phyloP scores from a whole-genome alignment of 2,329 filamentous ascomycete genomes.

The Aspergillus neoniger region DNA sequence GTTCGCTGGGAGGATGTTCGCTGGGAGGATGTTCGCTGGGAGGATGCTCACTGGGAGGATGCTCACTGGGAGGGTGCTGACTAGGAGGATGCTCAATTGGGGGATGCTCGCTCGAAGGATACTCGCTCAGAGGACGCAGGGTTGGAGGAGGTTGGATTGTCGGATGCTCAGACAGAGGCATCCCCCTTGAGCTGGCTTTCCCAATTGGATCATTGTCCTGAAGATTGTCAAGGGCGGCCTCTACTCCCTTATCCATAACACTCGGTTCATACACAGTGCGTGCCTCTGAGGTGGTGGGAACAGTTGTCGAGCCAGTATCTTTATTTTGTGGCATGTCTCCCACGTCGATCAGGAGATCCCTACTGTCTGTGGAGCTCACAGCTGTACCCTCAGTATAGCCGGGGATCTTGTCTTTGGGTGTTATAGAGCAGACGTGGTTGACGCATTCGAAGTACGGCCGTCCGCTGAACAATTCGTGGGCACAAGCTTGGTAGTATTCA shows the following conservation, averaged over 20 bases:
- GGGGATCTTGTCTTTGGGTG: slow-evolving; percentile 26
- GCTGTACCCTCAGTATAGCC: slow-evolving; percentile 11
- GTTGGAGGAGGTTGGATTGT: not conserved
- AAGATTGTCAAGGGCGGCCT: not conserved
- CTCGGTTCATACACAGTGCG: slow-evolving; percentile 10
- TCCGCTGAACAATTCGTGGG: slow-evolving; percentile 46
- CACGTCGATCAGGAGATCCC: slow-evolving; percentile 23
- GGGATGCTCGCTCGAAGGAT: not conserved
- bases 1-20: not conserved
- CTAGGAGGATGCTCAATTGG: not conserved
- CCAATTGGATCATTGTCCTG: not conserved
- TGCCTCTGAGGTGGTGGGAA: slow-evolving; percentile 1
- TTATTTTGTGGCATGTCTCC: slow-evolving; percentile 16
- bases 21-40: not conserved
- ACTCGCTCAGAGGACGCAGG: not conserved
- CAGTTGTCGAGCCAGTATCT: not conserved
- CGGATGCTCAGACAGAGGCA: not conserved
- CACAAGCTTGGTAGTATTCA: slow-evolving; percentile 49
- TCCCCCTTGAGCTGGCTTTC: not conserved
- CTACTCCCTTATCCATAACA: not conserved
- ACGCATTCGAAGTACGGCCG: slow-evolving; percentile 47
- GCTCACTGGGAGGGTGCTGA: not conserved
- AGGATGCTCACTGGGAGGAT: not conserved
- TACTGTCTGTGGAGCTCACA: not conserved
- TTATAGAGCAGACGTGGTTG: slow-evolving; percentile 46